Base-by-base conservation (phyloP, 768 basidiomycete species). In the Agrocybe praecox region DNA sequence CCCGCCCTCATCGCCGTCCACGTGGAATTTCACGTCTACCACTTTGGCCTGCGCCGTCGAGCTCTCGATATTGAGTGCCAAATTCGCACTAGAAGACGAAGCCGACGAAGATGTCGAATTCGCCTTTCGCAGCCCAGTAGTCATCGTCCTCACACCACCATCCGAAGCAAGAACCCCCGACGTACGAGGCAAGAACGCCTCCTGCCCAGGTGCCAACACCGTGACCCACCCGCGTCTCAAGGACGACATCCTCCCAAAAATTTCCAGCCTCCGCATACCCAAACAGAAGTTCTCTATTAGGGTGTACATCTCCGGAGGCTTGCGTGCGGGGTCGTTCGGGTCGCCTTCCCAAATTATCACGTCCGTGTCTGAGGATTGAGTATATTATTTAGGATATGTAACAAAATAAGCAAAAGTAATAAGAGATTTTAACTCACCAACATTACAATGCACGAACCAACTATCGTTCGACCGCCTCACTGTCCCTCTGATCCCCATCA, bases 211-310 rank as follows among this genome's bases (percentile, higher is more conserved):
- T 1, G 80, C 81, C 45, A 90, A 78, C 11, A 88, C 86, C n/a
- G 93, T 92, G 11, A 97, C 88, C 97, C 97, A 99, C 6, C 96
- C 96, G 11, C 87, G 83, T 0, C 96, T 85, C 6, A 92, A 74
- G 0, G 84, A 87, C 22, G 87, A 82, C 0, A 83, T 79, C 2
- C 85, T 83, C 0, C 92, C 94, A 61, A 95, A 98, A 12, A 99
- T 74, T 68, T 98, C 94, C 14, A 99, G 84, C 2, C 97, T 85
- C 15, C 96, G 88, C 0, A 90, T 82, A 5, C 96, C 97, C 49
- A 97, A 87, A 68, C 96, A 98, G 70, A 99, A 98, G 71, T 96
- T 98, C 73, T 99, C 97, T 67, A 98, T 90, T 42, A 99, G 82
- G 5, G 89, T 88, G 74, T 98, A 96, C 79, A 95, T 91, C 70